Percentiles rank a stretch among this genome's conserved stretches.
These are phyloP conservation scores for Dicorynia guianensis DNA, from an alignment of 306 rosid genomes.

Conservation along the genomic window DNA sequence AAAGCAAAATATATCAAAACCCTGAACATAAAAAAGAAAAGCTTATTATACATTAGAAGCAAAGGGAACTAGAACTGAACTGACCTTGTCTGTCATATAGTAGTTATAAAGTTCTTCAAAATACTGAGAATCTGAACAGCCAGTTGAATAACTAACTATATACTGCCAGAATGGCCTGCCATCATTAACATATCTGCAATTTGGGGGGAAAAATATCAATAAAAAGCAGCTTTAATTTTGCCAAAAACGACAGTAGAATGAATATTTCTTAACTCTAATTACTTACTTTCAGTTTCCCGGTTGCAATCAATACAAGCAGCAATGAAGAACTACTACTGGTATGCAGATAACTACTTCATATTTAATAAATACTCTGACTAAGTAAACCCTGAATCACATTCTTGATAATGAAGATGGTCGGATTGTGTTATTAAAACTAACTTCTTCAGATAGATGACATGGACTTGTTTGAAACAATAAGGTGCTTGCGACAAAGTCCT, in stretches of 20 bases:
- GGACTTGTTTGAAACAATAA: not conserved
- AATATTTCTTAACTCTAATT: constrained; percentile 1
- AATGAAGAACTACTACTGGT: not conserved
- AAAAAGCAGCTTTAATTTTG: constrained; percentile 11
- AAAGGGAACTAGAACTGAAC: constrained; percentile 19
- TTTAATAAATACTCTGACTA: not conserved
- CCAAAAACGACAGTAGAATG: constrained; percentile 1
- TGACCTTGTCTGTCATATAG: constrained; percentile 86
- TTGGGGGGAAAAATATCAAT: no score
- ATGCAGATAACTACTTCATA: not conserved
- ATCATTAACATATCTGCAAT: constrained; percentile 89
- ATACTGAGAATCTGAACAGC: constrained; percentile 92
- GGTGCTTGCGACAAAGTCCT: no score
- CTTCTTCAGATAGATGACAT: not conserved
- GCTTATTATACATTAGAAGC: not conserved
- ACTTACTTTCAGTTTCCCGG: not conserved
- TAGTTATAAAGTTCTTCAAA: constrained; percentile 92
- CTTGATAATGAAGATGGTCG: not conserved
- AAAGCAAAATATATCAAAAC: constrained; percentile 27
- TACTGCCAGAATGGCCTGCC: constrained; percentile 98
- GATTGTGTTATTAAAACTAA: not conserved
- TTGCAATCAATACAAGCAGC: not conserved
- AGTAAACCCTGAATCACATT: not conserved
- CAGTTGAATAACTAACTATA: constrained; percentile 89
- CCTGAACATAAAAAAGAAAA: not conserved